A percentile compares a stretch with the other conserved stretches of the same genome.
Evolutionary conservation across 192 early-diverging fungal genomes (phyloP).

Genomic region (Gaertneriomyces sp.): DNA sequence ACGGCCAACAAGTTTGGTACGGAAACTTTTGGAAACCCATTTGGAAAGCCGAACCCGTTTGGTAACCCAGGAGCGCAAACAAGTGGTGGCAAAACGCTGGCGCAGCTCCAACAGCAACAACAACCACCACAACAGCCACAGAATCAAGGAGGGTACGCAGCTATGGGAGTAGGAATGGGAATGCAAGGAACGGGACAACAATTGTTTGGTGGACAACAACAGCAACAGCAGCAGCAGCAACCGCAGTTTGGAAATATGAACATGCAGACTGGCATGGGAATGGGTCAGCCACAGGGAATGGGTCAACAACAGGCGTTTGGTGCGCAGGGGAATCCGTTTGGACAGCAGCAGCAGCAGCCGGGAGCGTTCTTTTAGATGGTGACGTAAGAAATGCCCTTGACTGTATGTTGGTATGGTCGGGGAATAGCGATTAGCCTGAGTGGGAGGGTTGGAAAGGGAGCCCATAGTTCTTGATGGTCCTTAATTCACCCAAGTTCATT

Average conservation of each 20-base stretch:
- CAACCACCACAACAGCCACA: slow-evolving; percentile 23
- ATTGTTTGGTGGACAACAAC: slow-evolving; percentile 19
- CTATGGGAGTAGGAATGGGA: neutral
- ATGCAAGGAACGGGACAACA: slow-evolving; percentile 22
- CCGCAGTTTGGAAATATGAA: slow-evolving; percentile 21
- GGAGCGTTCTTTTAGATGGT: neutral
- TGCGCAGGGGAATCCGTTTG: slow-evolving; percentile 19
- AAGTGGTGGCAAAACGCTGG: slow-evolving; percentile 26
- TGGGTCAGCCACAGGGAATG: neutral
- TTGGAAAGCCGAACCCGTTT: slow-evolving; percentile 31
- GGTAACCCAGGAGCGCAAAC: neutral
- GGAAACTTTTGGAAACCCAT: slow-evolving; percentile 16
- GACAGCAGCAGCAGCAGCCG: slow-evolving; percentile 6
- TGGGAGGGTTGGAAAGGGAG: too few relatives aligned
- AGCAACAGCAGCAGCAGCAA: slow-evolving; percentile 24
- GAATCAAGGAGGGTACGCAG: slow-evolving; percentile 9
- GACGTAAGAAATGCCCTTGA: too few relatives aligned
- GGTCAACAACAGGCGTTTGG: slow-evolving; percentile 13
- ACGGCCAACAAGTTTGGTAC: neutral
- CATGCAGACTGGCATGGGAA: slow-evolving; percentile 7
- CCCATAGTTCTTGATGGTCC: too few relatives aligned
- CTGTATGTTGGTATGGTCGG: too few relatives aligned
- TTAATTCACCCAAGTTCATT: too few relatives aligned
- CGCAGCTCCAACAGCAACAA: slow-evolving; percentile 14
- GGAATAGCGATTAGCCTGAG: too few relatives aligned